Conservation (phyloP, 2,329 filamentous ascomycete genomes). For the Arthrobotrys megalospora region DNA sequence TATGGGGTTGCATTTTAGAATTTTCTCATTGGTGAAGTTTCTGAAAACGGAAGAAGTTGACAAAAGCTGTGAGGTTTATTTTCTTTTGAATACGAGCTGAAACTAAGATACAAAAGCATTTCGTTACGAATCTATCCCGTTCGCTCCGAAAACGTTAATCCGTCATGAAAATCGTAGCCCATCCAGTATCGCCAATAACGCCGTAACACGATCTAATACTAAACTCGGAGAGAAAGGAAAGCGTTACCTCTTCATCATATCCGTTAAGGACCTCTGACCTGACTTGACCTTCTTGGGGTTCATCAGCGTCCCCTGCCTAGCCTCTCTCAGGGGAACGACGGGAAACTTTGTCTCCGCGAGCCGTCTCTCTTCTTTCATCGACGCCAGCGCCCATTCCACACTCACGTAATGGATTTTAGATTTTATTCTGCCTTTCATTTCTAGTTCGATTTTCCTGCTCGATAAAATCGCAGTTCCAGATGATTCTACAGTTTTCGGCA, state of each 20-base stretch:
- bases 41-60: slow-evolving; percentile 20
- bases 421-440: slow-evolving; percentile 55
- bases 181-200: background rate
- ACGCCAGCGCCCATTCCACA: slow-evolving; percentile 78
- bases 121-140: slow-evolving; percentile 18
- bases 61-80: slow-evolving; percentile 30
- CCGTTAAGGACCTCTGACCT: slow-evolving; percentile 37
- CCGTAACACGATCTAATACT: background rate
- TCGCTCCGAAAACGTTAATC: slow-evolving; percentile 20
- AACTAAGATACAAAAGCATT: slow-evolving; percentile 14
- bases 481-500: slow-evolving; percentile 58
- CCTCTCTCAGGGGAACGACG: slow-evolving; percentile 59
- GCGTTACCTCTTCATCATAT: slow-evolving; percentile 46
- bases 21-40: slow-evolving; percentile 3
- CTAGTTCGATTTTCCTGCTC: slow-evolving; percentile 46
- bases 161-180: slow-evolving; percentile 17
- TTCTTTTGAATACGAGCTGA: slow-evolving; percentile 11
- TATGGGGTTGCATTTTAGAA: slow-evolving; percentile 25
- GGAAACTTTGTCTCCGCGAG: slow-evolving; percentile 76
- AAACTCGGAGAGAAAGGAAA: background rate
- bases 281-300: slow-evolving; percentile 45
- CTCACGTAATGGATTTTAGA: slow-evolving; percentile 59
- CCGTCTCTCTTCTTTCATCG: slow-evolving; percentile 81
- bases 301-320: slow-evolving; percentile 60
- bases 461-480: slow-evolving; percentile 43